Base-by-base conservation (phyloP, 495 filamentous ascomycete genomes). In the Chlorociboria aeruginascens region DNA sequence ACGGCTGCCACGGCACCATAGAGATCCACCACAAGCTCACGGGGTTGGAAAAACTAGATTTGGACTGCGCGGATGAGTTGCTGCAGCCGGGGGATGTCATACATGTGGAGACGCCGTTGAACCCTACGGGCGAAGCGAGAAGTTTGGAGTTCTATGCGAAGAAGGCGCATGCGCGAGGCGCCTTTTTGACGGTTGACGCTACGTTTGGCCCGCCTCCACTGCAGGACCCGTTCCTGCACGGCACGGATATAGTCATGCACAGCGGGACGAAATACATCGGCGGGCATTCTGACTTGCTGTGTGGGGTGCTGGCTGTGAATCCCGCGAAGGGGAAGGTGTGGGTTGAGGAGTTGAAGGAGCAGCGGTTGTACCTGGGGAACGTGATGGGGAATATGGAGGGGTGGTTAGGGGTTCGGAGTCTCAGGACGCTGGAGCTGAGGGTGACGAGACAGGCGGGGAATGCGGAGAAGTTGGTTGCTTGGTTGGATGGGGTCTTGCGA, bases 241-340 rank as follows among this genome's bases (percentile, higher is more conserved):
- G 88, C 48, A 85, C 82, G 3, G 89, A 96, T 63, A 62, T 86
- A 0, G 77, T 95, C 16, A 83, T 96, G 83, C 92, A 98, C 63
- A 79, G 73, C 17, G 92, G 86, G 10, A 92, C 89, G 8, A 98
- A 98, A 71, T 98, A 95, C 62, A 74, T 98, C 49, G 92, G 92
- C 14, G 92, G 92, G 0, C 92, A 98, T 65, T 84, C 78, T 52
- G 92, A 98, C 65, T 67, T 96, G 65, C 76, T 98, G 0, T 86
- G 83, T 55, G 92, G 92, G 10, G 82, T 94, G 14, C 68, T 96
- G 14, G 82, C 77, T 0, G 76, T 83, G 6, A 65, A 70, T 42
- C 66, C 65, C 1, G 31, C 12, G 10, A 53, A 46, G 40, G 58
- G 56, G 36, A 57, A 61, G 37, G 71, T 71, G 3, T 85, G 79